Evolutionary conservation across 176 grass and related monocot species (phyloP).

Genomic region (Phoenix dactylifera): DNA sequence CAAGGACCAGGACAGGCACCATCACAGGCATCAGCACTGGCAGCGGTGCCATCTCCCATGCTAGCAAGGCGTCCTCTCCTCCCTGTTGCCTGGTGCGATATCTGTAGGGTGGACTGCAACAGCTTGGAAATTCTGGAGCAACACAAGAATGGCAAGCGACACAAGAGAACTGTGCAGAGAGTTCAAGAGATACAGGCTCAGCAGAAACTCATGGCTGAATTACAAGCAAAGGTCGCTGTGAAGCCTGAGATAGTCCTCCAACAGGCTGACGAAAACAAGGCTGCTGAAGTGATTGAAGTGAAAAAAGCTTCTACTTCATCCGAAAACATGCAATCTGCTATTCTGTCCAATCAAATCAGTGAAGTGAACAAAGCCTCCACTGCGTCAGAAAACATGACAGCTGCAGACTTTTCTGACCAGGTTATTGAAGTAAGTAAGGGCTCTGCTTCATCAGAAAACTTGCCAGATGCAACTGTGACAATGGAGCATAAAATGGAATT

Average conservation of each 20-base stretch:
- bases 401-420: background rate
- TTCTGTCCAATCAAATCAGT: slow-evolving; percentile 2
- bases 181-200: slow-evolving; percentile 46
- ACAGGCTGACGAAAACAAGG: slow-evolving; percentile 4
- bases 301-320: background rate
- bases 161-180: slow-evolving; percentile 49
- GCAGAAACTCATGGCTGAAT: slow-evolving; percentile 26
- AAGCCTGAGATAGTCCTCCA: slow-evolving; percentile 13
- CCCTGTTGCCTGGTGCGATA: slow-evolving; percentile 47
- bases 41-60: background rate
- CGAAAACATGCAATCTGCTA: background rate
- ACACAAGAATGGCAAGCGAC: slow-evolving; percentile 51
- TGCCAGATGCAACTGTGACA: background rate
- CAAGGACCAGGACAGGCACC: background rate
- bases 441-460: slow-evolving; percentile 3
- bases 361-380: slow-evolving; percentile 8
- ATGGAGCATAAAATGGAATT: slow-evolving; percentile 8
- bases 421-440: slow-evolving; percentile 4
- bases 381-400: background rate
- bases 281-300: slow-evolving; percentile 14
- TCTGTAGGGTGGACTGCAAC: slow-evolving; percentile 60
- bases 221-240: slow-evolving; percentile 3
- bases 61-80: slow-evolving; percentile 3
- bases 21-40: slow-evolving; percentile 6
- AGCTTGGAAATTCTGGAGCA: slow-evolving; percentile 43